Evolutionary conservation across 495 filamentous ascomycete species (phyloP).

Genomic region (Neurospora sp.): DNA sequence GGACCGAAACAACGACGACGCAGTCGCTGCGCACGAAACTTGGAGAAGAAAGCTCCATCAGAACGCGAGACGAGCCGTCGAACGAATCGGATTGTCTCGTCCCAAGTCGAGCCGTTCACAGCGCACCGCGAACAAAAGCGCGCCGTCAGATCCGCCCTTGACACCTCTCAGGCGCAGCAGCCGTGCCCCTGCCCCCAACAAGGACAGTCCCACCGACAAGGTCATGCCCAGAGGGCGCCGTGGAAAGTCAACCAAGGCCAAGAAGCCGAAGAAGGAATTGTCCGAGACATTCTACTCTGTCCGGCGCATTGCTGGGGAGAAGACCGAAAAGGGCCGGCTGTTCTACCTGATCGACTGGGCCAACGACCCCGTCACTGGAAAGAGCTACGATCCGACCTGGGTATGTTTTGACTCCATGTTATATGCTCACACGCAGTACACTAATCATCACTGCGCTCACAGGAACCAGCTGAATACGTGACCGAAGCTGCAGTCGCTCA

Average conservation of each 20-base stretch:
- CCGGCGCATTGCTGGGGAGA: constrained; percentile 30
- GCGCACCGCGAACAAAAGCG: background rate
- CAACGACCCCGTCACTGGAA: constrained; percentile 24
- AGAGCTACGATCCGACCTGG: constrained; percentile 28
- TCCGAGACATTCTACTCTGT: constrained; percentile 16
- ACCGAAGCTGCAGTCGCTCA: constrained; percentile 18
- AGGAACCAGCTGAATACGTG: constrained; percentile 31
- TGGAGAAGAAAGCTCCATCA: background rate
- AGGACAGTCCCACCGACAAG: background rate
- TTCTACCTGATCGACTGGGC: constrained; percentile 33
- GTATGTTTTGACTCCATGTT: constrained; percentile 14
- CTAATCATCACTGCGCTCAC: background rate
- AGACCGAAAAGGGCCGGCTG: constrained; percentile 14
- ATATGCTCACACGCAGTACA: background rate
- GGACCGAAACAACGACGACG: background rate
- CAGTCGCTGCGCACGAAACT: background rate
- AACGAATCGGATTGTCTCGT: background rate
- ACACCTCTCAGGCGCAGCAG: background rate
- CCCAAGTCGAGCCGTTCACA: background rate
- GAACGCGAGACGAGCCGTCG: background rate
- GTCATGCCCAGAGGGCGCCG: background rate
- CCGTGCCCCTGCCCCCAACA: background rate
- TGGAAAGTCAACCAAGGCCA: background rate
- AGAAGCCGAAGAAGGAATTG: background rate
- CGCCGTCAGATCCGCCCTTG: background rate